These are phyloP conservation scores for Alternaria atra DNA, from an alignment of 2,329 filamentous ascomycete species.

Conservation along the genomic window DNA sequence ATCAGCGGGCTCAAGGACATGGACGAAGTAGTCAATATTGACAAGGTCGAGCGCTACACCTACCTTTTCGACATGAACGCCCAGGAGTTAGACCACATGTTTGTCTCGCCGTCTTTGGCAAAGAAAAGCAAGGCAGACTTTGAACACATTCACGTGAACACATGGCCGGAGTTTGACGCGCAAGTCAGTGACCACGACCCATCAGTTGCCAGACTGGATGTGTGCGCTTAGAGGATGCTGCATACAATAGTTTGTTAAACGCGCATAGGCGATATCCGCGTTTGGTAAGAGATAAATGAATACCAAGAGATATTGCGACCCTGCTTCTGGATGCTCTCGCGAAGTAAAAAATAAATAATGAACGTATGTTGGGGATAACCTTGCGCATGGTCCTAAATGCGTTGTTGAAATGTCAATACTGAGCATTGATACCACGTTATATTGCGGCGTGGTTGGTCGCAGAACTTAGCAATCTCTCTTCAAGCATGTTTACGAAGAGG, in stretches of 20 bases:
- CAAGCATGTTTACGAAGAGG: background rate
- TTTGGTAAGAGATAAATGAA: slow-evolving; percentile 1
- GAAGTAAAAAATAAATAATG: slow-evolving; percentile 2
- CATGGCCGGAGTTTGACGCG: slow-evolving; percentile 67
- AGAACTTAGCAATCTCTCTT: slow-evolving; percentile 5
- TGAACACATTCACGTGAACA: slow-evolving; percentile 76
- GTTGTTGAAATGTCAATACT: slow-evolving; percentile 12
- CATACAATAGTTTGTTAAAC: slow-evolving; percentile 5
- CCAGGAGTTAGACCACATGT: slow-evolving; percentile 76
- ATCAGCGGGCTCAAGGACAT: slow-evolving; percentile 68
- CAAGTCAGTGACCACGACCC: slow-evolving; percentile 75
- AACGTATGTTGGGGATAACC: background rate
- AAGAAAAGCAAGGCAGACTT: slow-evolving; percentile 54
- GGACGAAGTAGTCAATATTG: slow-evolving; percentile 66
- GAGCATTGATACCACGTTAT: slow-evolving; percentile 12
- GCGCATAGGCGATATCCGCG: slow-evolving; percentile 9
- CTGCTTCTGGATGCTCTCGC: background rate
- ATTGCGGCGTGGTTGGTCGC: slow-evolving; percentile 23
- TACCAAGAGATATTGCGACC: slow-evolving; percentile 1
- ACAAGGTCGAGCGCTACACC: slow-evolving; percentile 70
- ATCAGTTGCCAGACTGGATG: slow-evolving; percentile 68
- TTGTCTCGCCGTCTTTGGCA: slow-evolving; percentile 65
- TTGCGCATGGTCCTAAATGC: background rate
- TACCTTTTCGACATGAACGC: slow-evolving; percentile 75
- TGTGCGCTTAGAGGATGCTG: slow-evolving; percentile 57